phyloP scores from a whole-genome alignment of 2,329 filamentous ascomycete species.

The Scedosporium boydii region DNA sequence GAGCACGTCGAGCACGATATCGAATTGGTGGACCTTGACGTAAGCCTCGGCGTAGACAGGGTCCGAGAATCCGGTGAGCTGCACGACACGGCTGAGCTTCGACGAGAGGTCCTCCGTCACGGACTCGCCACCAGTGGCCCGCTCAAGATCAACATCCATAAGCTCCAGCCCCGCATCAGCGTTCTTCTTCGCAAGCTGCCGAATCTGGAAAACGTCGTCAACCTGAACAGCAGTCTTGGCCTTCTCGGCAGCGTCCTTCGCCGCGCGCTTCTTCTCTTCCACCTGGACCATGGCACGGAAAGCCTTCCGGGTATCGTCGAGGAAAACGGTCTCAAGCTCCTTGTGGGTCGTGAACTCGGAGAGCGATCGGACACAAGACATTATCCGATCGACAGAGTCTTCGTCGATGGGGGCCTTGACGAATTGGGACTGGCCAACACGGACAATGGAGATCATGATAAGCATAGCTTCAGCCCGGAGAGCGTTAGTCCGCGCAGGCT shows the following conservation, averaged over 20 bases:
- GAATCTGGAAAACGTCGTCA: slow-evolving; percentile 86
- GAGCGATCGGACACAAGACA: slow-evolving; percentile 90
- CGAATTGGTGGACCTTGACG: slow-evolving; percentile 97
- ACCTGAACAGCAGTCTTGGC: slow-evolving; percentile 92
- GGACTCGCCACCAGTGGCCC: slow-evolving; percentile 84
- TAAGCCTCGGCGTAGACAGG: slow-evolving; percentile 98
- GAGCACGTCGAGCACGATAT: slow-evolving; percentile 92
- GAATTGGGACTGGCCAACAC: slow-evolving; percentile 96
- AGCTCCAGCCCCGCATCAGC: slow-evolving; percentile 72
- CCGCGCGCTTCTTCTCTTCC: slow-evolving; percentile 95
- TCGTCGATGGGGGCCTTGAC: slow-evolving; percentile 96
- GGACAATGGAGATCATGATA: slow-evolving; percentile 98
- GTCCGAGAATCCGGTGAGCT: slow-evolving; percentile 96
- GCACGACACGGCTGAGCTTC: slow-evolving; percentile 91
- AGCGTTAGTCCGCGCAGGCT: slow-evolving; percentile 81
- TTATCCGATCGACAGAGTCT: slow-evolving; percentile 95
- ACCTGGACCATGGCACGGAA: slow-evolving; percentile 96
- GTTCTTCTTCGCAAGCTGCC: slow-evolving; percentile 90
- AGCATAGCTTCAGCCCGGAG: slow-evolving; percentile 95
- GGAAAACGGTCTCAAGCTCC: slow-evolving; percentile 83
- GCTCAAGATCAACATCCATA: slow-evolving; percentile 82
- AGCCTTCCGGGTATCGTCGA: slow-evolving; percentile 89
- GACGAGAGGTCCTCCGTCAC: slow-evolving; percentile 77
- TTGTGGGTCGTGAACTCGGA: slow-evolving; percentile 85
- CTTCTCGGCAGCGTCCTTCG: slow-evolving; percentile 84